A percentile compares a stretch with the other conserved stretches of the same genome.
These are phyloP conservation scores for Phoma sp. DNA, from an alignment of 2,329 filamentous ascomycete genomes.

Conservation along the genomic window DNA sequence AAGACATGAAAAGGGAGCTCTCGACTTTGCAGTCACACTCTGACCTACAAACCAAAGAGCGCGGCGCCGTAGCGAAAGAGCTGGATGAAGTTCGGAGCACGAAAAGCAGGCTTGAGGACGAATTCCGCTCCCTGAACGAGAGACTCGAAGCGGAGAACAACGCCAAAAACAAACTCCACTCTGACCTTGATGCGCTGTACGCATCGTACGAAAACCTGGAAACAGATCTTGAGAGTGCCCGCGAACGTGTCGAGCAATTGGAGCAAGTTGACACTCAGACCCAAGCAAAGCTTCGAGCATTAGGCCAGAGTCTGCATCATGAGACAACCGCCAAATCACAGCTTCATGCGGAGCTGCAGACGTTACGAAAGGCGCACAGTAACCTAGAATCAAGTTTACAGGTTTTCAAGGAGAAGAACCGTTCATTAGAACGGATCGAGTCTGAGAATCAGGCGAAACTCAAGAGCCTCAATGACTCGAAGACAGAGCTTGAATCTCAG, in stretches of 20 bases:
- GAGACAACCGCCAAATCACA: slow-evolving; percentile 17
- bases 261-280: slow-evolving; percentile 27
- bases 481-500: slow-evolving; percentile 27
- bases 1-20: slow-evolving; percentile 25
- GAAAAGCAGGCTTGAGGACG: slow-evolving; percentile 31
- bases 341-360: slow-evolving; percentile 10
- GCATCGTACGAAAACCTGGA: slow-evolving; percentile 25
- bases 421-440: slow-evolving; percentile 27
- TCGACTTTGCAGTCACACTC: slow-evolving; percentile 25
- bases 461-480: slow-evolving; percentile 28
- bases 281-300: slow-evolving; percentile 28
- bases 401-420: slow-evolving; percentile 22
- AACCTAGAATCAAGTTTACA: slow-evolving; percentile 26
- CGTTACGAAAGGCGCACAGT: slow-evolving; percentile 13
- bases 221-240: slow-evolving; percentile 30
- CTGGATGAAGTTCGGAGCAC: slow-evolving; percentile 27
- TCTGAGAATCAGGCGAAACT: slow-evolving; percentile 26
- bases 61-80: slow-evolving; percentile 27
- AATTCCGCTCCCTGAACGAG: slow-evolving; percentile 24
- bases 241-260: slow-evolving; percentile 27
- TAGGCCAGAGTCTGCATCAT: slow-evolving; percentile 20
- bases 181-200: slow-evolving; percentile 31
- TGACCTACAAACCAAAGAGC: slow-evolving; percentile 22
- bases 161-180: slow-evolving; percentile 23
- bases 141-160: slow-evolving; percentile 21